Percentiles rank a stretch among this genome's conserved stretches.
These are phyloP conservation scores for Zygnema cylindricum DNA, from an alignment of 139 green algal species.

Conservation along the genomic window DNA sequence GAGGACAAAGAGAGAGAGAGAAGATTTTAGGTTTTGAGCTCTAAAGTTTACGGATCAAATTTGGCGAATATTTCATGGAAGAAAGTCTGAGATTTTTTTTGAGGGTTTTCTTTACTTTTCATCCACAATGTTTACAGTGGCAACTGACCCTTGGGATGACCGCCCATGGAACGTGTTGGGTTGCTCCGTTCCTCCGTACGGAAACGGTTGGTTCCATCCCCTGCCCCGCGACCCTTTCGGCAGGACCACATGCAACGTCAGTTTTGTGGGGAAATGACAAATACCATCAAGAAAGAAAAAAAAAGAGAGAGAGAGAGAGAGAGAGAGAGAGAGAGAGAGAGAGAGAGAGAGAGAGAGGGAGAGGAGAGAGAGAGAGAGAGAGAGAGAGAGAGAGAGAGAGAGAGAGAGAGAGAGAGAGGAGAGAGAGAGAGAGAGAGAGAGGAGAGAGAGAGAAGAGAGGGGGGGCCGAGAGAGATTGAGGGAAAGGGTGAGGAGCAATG, in stretches of 20 bases:
- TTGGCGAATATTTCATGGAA: too few relatives aligned
- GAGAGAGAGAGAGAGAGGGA: neutral
- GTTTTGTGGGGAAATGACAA: conserved; percentile 55
- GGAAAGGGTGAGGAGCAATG: neutral
- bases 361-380: neutral
- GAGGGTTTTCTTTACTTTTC: too few relatives aligned
- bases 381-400: neutral
- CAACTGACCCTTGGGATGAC: too few relatives aligned
- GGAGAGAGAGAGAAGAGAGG: neutral
- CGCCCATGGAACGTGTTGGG: too few relatives aligned
- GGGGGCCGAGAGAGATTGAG: neutral
- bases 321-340: neutral
- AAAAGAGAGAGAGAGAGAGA: neutral
- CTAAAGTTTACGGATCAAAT: too few relatives aligned
- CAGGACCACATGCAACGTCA: conserved; percentile 67
- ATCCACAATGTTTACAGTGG: too few relatives aligned
- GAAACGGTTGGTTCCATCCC: too few relatives aligned
- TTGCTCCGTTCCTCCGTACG: too few relatives aligned
- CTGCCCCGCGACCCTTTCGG: too few relatives aligned
- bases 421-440: neutral
- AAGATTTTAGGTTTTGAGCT: too few relatives aligned
- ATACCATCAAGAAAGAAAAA: conserved; percentile 11
- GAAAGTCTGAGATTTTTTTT: neutral
- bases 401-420: neutral
- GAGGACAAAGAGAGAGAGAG: neutral